Evolutionary conservation across 805 yeast genomes (phyloP).

Genomic region (Metschnikowia santaceciliae): DNA sequence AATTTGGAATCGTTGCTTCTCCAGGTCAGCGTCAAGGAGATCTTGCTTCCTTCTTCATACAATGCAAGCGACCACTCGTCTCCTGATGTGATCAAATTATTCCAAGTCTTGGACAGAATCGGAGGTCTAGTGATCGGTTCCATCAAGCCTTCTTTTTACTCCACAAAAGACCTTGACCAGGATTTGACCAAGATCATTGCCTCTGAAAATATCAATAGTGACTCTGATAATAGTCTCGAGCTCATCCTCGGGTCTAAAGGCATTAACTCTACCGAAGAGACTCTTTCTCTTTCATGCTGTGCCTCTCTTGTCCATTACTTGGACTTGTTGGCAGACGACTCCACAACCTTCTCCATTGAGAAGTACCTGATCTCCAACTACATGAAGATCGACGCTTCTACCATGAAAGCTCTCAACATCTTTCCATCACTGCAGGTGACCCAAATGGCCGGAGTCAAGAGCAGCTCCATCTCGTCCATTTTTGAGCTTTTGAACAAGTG

Average conservation of each 20-base stretch:
- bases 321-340: constrained; percentile 55
- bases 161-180: constrained; percentile 65
- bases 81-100: constrained; percentile 59
- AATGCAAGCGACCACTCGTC: constrained; percentile 34
- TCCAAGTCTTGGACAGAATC: constrained; percentile 64
- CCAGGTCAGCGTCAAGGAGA: constrained; percentile 87
- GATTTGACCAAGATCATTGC: constrained; percentile 70
- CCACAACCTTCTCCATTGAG: constrained; percentile 54
- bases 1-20: constrained; percentile 82
- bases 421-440: constrained; percentile 48
- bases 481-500: constrained; percentile 86
- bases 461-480: constrained; percentile 45
- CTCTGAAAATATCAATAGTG: constrained; percentile 23
- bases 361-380: constrained; percentile 71
- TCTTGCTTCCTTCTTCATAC: constrained; percentile 52
- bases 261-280: constrained; percentile 40
- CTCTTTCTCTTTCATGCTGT: constrained; percentile 56
- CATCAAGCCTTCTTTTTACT: constrained; percentile 54
- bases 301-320: constrained; percentile 70
- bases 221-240: constrained; percentile 29
- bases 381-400: constrained; percentile 89
- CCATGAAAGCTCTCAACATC: constrained; percentile 80
- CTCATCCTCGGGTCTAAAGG: constrained; percentile 54
- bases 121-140: constrained; percentile 72
- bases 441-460: constrained; percentile 17